A percentile compares a stretch with the other conserved stretches of the same genome.
These are phyloP conservation scores for Kentomonas sorsogonicus DNA, from an alignment of 208 protist genomes.

Conservation along the genomic window DNA sequence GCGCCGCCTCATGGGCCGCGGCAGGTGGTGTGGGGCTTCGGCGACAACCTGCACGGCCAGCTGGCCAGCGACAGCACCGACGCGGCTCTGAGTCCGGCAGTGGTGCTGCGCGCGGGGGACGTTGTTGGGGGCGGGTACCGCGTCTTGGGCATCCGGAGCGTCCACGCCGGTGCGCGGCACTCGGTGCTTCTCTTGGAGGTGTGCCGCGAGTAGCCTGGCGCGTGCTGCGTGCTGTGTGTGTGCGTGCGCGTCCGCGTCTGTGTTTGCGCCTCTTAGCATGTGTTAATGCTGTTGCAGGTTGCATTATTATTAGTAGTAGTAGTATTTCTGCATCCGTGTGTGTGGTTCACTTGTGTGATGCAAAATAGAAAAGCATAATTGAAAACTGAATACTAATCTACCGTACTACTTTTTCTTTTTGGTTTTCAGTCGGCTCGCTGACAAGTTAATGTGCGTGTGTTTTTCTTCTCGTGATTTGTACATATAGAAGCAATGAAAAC, in stretches of 20 bases:
- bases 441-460: too few relatives aligned
- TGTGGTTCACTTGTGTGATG: constrained; percentile 1
- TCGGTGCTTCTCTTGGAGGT: constrained; percentile 70
- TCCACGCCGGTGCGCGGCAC: constrained; percentile 53
- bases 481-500: too few relatives aligned
- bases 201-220: too few relatives aligned
- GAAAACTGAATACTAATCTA: neutral
- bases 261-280: neutral
- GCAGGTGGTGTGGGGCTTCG: constrained; percentile 58
- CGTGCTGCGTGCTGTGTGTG: too few relatives aligned
- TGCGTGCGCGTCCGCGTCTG: too few relatives aligned
- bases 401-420: neutral
- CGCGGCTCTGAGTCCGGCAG: constrained; percentile 2
- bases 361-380: constrained; percentile 1
- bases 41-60: constrained; percentile 78
- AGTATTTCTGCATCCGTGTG: neutral
- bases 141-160: constrained; percentile 29
- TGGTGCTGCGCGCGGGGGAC: constrained; percentile 21
- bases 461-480: too few relatives aligned
- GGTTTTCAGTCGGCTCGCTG: too few relatives aligned
- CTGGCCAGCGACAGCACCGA: constrained; percentile 17
- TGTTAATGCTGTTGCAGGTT: neutral
- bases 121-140: constrained; percentile 26
- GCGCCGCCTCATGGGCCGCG: neutral
- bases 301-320: constrained; percentile 6